phyloP scores from a whole-genome alignment of 768 basidiomycete species.

The Tulasnella sp. region DNA sequence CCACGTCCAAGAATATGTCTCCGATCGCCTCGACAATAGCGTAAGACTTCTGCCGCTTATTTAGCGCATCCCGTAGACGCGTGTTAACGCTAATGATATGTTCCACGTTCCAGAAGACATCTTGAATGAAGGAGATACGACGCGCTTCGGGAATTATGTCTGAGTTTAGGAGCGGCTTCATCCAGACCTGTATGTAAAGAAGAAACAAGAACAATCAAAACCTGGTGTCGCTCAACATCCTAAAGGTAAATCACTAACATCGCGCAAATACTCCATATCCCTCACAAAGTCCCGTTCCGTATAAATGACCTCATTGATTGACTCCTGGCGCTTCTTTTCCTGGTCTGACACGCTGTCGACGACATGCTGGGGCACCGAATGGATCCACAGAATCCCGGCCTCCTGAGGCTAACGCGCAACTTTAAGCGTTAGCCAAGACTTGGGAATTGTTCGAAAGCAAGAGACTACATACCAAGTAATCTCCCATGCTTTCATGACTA shows the following conservation, averaged over 20 bases:
- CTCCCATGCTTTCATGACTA: slow-evolving; percentile 69
- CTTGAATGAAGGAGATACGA: slow-evolving; percentile 75
- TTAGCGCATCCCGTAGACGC: slow-evolving; percentile 82
- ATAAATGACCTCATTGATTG: slow-evolving; percentile 90
- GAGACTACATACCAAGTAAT: slow-evolving; percentile 45
- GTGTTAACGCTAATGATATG: slow-evolving; percentile 90
- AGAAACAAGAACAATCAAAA: too few relatives aligned
- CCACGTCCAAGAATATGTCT: slow-evolving; percentile 78
- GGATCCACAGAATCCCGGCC: slow-evolving; percentile 86
- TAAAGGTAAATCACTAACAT: slow-evolving; percentile 41
- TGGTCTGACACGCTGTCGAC: slow-evolving; percentile 82
- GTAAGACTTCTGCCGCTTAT: slow-evolving; percentile 88
- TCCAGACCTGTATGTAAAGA: slow-evolving; percentile 54
- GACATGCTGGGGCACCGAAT: slow-evolving; percentile 90
- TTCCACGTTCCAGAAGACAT: slow-evolving; percentile 96
- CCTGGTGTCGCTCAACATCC: background rate
- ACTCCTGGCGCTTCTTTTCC: slow-evolving; percentile 94
- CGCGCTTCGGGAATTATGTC: slow-evolving; percentile 67
- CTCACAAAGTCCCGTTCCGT: slow-evolving; percentile 97
- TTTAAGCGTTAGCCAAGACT: too few relatives aligned
- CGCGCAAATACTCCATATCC: slow-evolving; percentile 95
- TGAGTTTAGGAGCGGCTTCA: slow-evolving; percentile 66
- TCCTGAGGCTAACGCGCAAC: slow-evolving; percentile 37
- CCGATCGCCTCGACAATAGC: slow-evolving; percentile 88
- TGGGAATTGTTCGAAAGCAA: too few relatives aligned